A percentile compares a stretch with the other conserved stretches of the same genome.
These are phyloP conservation scores for Microdochium nivale DNA, from an alignment of 2,329 filamentous ascomycete genomes.

Conservation along the genomic window DNA sequence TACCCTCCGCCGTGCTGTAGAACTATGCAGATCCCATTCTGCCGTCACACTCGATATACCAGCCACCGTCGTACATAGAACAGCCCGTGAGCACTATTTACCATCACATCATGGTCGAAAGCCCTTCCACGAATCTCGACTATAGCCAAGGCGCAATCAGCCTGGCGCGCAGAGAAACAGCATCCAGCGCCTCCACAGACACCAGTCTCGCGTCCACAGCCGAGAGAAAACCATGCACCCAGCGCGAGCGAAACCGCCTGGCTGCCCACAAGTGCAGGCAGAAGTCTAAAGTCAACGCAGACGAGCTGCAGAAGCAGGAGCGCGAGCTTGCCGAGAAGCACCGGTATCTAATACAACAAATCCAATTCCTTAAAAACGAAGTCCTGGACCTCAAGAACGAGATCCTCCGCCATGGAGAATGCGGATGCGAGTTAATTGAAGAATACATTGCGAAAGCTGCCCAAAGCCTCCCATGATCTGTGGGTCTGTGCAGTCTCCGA, in stretches of 20 bases:
- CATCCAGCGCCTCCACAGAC: background rate
- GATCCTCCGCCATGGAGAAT: conserved; percentile 18
- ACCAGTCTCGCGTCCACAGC: background rate
- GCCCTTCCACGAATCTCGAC: background rate
- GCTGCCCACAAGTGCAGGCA: conserved; percentile 46
- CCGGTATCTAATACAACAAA: conserved; percentile 12
- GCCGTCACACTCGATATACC: background rate
- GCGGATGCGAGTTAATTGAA: conserved; percentile 15
- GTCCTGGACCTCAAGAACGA: conserved; percentile 18
- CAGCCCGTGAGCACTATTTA: background rate
- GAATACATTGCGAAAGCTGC: conserved; percentile 6
- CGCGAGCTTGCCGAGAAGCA: conserved; percentile 14
- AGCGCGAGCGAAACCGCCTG: conserved; percentile 35
- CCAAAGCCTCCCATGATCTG: background rate
- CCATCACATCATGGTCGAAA: background rate
- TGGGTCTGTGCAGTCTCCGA: no score
- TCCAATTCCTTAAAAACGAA: conserved; percentile 14
- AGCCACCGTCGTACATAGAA: background rate
- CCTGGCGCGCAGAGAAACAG: background rate
- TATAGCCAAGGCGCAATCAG: background rate
- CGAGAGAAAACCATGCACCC: background rate
- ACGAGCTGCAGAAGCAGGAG: conserved; percentile 31
- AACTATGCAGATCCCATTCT: background rate
- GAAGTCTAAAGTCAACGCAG: conserved; percentile 45
- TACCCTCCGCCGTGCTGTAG: background rate